Base-by-base conservation (phyloP, 768 basidiomycete species). In the Pulveroboletus sp. region DNA sequence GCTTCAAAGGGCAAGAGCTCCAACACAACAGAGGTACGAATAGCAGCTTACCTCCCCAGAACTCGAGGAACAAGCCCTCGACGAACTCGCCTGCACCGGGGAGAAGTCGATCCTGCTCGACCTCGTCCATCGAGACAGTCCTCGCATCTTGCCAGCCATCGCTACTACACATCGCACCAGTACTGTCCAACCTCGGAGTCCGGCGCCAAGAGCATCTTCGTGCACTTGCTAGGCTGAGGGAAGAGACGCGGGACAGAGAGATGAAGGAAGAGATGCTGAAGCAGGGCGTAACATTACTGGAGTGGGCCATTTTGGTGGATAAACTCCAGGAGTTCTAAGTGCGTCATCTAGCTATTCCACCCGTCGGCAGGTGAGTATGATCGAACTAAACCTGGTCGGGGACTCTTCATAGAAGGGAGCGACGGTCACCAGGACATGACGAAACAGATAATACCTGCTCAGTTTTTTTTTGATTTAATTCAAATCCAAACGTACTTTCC, bases 271-370 rank as follows among this genome's bases (percentile, higher is more conserved):
- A 82, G 56, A 86, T 85, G 47, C 60, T 89, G 66, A 78, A 70
- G 60, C 71, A 77, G 57, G 86, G 86, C 1, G 71, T 89, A 44
- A 86, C 85, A 0, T 74, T 86, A 8, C 71, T 89, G 68, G 86
- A 89, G 58, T 89, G 86, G 86, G 86, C 86, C 18, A 84, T 88
- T 58, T 70, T 89, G 57, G 65, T 89, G 50, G 86, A 89, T 65
- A 79, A 71, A 59, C 62, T 86, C 54, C 78, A 77, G 54, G 69
- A 60, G 33, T 55, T 71, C 49, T 73, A 49, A 53, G 36, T 7
- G 26, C 10, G 26, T 8, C 30, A 14, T 14, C 14, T 27, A 24
- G n/a, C 9, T 33, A 14, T 49, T 40, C 26, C 18, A 12, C 10
- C 27, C n/a, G 5, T 3, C 28, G 24, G 39, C 5, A 27, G 47